Base-by-base conservation (phyloP, 768 basidiomycete genomes). In the Leccinum longicurvipes region DNA sequence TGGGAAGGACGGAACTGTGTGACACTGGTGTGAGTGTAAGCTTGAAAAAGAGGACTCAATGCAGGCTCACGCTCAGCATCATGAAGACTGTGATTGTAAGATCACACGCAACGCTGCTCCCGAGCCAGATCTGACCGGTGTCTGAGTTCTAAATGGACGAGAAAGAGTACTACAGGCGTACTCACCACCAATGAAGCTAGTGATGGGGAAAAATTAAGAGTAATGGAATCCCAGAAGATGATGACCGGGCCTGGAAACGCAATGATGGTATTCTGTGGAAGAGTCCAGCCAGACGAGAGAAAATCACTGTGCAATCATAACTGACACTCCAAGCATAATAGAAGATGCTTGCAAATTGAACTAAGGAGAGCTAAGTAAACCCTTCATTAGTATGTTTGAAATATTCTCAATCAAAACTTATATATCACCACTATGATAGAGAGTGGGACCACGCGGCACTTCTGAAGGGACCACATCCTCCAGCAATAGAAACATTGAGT, bases 401-500 rank as follows among this genome's bases (percentile, higher is more conserved):
- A 12, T n/a, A 36, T 36, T 8, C 6, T n/a, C 34, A 15, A n/a
- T 4, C 21, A 9, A 31, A 31, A 31, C 11, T 51, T 15, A 54
- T 15, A 54, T 15, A 29, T 60, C 17, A 66, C 66, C 64, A 48
- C 55, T 58, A 61, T 60, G 14, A 67, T 66, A 2, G 34, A 29
- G 47, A 56, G 1, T 10, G 44, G 17, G 0, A 66, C 6, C 19
- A 51, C 6, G 21, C 11, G 25, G 1, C 15, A 54, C 29, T 7
- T 41, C 4, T 28, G 24, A 23, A 66, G 48, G 15, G 25, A 34
- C 17, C 51, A 36, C 55, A 68, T 60, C 57, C 58, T 45, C 67
- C 65, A 68, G 46, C 61, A 66, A 50, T 51, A 60, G 27, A 68
- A 66, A 7, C 61, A 46, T 4, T 68, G 66, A 42, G 41, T 42